Evolutionary conservation across 768 basidiomycete species (phyloP), one percentile per base, ranked within the genome.

Genomic region (Mycena leptocephala): DNA sequence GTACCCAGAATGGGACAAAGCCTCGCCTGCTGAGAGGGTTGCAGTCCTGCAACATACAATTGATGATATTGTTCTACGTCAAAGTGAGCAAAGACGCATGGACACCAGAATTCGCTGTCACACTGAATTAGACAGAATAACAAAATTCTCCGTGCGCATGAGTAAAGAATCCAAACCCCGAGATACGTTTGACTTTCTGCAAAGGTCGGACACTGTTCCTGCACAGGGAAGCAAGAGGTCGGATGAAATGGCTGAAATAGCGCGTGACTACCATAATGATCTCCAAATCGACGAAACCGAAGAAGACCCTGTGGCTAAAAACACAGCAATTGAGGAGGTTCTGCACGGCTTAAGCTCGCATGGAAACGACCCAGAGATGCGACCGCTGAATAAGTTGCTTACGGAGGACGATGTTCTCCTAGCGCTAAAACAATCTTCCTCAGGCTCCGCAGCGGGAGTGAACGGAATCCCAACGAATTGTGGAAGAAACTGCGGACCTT

Each of bases 181-280:
- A 0, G 76, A 76, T 18, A 72, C 64, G 5, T 33, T 56, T 0
- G 30, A 16, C 0, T 56, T 33, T n/a, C 66, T 73, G 4, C 16
- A 43, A 5, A 30, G 70, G 4, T 72, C 65, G 3, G 66, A 76
- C 22, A 28, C 24, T 0, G 9, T 5, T 0, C 76, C 76, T 2
- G 76, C 30, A 13, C 20, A 10, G 11, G 32, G 70, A 3, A 62
- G 64, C 35, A 67, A 32, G 1, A n/a, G 56, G 0, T 76, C 75
- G 0, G 13, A 20, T 3, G 43, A 76, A 24, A 76, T 76, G 75
- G 64, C 75, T 6, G 75, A 76, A 20, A 37, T 72, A 1, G 75
- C 70, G 0, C 5, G 70, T 0, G 46, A 72, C 39, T 76, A 74
- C 58, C 66, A 74, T 48, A 61, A 68, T n/a, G 73, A 74, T 9